Base-by-base conservation (phyloP, 2,329 filamentous ascomycete genomes). In the Beauveria medogensis region DNA sequence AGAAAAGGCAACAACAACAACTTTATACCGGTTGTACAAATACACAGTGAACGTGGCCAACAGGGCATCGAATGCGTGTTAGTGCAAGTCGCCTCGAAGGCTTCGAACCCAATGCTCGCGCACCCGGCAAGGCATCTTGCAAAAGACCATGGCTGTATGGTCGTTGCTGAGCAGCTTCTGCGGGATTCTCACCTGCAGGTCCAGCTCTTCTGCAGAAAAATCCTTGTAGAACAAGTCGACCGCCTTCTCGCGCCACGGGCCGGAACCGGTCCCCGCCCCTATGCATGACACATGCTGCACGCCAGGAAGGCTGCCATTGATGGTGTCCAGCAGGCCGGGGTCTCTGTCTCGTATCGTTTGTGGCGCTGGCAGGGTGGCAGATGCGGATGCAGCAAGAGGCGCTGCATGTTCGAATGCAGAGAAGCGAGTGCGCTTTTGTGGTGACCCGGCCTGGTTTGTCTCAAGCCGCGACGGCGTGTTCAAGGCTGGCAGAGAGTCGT, bases 121-220 rank as follows among this genome's bases (percentile, higher is more conserved):
- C 63, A 85, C 70, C 12, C 70, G 68, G 2, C 75, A 70, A 0
- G 82, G 79, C 81, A 85, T 85, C 72, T 85, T 85, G 73, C 82
- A 83, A 64, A 85, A 86, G 47, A 85, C 77, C 76, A 85, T 80
- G 34, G 82, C 83, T 68, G 83, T 84, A 67, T 80, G 81, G 64
- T 84, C 80, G 64, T 84, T 80, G n/a, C 80, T 78, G 28, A 85
- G 73, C 1, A 82, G 78, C 63, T 81, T 81, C 69, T 85, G 82
- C 0, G 82, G 81, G 40, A 85, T 82, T 69, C 81, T 82, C 44
- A 85, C 73, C 72, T 85, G 82, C 60, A 85, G 68, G 65, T 85
- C 82, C 62, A 80, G 73, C 62, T 85, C 81, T 65, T 85, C 82
- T 53, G 79, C 76, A 16, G 77, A 71, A 67, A 85, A 85, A 62